phyloP scores from a whole-genome alignment of 176 grass and related monocot genomes.

The Ensete glaucum region DNA sequence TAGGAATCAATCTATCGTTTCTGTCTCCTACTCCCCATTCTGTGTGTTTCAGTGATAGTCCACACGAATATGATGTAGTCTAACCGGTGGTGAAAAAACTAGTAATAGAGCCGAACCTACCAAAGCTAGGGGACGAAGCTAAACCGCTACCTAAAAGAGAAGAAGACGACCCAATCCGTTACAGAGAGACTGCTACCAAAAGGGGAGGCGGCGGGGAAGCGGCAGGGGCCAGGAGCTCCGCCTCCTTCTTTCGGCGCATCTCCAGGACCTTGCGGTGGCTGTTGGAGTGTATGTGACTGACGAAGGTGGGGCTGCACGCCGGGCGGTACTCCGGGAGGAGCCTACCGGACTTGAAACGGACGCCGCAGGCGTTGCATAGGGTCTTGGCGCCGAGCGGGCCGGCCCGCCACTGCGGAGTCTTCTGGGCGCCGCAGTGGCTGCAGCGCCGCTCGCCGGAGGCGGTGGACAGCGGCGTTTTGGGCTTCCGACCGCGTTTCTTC shows the following conservation, averaged over 20 bases:
- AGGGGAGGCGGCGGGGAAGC: constrained; percentile 39
- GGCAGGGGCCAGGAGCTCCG: background rate
- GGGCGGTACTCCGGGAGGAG: constrained; percentile 92
- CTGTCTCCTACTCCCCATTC: background rate
- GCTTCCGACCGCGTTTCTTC: constrained; percentile 91
- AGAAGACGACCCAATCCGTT: background rate
- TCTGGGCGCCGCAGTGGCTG: constrained; percentile 95
- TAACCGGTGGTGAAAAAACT: background rate
- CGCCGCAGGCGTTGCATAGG: constrained; percentile 94
- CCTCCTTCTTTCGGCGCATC: constrained; percentile 85
- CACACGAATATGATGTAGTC: background rate
- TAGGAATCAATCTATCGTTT: too few relatives aligned
- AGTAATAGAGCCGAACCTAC: background rate
- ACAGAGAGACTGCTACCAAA: background rate
- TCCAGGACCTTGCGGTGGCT: constrained; percentile 98
- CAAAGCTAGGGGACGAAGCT: background rate
- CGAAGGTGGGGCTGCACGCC: constrained; percentile 84
- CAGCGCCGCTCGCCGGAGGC: constrained; percentile 54
- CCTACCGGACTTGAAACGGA: constrained; percentile 85
- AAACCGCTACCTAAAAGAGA: background rate
- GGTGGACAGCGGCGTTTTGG: constrained; percentile 24
- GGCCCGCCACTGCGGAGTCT: constrained; percentile 96
- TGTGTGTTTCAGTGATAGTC: background rate
- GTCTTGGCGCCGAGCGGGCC: constrained; percentile 86
- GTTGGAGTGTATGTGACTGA: constrained; percentile 71